Base-by-base conservation (phyloP, 768 basidiomycete species). In the Cyclocybe aegerita region DNA sequence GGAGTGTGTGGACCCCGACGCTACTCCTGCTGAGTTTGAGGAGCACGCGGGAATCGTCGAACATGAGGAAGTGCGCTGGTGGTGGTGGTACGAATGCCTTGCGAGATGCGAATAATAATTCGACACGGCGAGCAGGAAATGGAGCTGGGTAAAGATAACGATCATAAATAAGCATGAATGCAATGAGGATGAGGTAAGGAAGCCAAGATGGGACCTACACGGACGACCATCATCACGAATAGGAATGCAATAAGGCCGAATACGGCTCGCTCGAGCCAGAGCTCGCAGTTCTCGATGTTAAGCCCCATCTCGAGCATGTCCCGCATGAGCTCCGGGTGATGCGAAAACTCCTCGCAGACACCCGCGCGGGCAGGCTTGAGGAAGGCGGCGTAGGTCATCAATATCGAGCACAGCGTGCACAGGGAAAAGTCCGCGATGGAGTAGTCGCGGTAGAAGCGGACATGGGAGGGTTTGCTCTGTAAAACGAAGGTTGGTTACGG, bases 361-460 rank as follows among this genome's bases (percentile, higher is more conserved):
- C 74, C 75, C 1, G 83, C 73, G 31, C 86, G 80, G 30, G 81
- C 71, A 11, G 77, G 70, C 46, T 74, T 66, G 43, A 73, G 76
- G 64, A 85, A 85, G 2, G 83, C 77, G 7, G 75, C 77, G 61
- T 85, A 86, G 6, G 80, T 79, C 44, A 78, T 77, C 32, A 83
- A 48, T 11, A 76, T 61, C 9, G 85, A 78, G 37, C 79, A 77
- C 48, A 88, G 70, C 5, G 82, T 74, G 65, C 81, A 81, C 67
- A 88, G 86, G 3, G 78, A 77, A 61, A 91, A 83, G 68, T 91
- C 88, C 45, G 85, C 89, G 55, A 89, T 82, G 49, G 88, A 82
- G 56, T 85, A 90, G 71, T 89, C 88, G 54, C 89, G 83, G 70
- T 90, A 92, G 58, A 92, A 83, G 48, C 86, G 86, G 44, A 92